Conservation (phyloP, 768 basidiomycete species). For the Hericium coralloides region DNA sequence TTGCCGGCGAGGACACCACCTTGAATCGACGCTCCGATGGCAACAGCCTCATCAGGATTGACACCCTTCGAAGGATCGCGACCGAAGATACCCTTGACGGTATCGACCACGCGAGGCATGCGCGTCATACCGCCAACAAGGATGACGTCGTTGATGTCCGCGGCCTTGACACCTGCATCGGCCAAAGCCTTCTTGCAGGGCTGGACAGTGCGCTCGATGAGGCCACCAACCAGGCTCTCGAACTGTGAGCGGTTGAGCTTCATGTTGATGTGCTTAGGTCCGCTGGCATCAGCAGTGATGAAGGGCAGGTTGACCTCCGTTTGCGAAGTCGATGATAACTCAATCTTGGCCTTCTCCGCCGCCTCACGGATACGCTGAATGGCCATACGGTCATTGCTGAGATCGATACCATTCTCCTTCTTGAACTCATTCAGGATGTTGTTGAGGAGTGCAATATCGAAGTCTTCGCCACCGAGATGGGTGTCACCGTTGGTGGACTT, state of each 20-base stretch:
- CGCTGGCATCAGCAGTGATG: slow-evolving; percentile 92
- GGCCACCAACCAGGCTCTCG: slow-evolving; percentile 72
- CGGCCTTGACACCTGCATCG: slow-evolving; percentile 89
- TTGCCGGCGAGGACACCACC: slow-evolving; percentile 96
- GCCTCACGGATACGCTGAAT: slow-evolving; percentile 99
- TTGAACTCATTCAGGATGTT: slow-evolving; percentile 88
- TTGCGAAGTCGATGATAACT: slow-evolving; percentile 88
- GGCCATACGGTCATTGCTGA: slow-evolving; percentile 85
- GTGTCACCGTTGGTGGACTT: slow-evolving; percentile 99
- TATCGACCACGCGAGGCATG: slow-evolving; percentile 93
- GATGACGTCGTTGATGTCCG: slow-evolving; percentile 93
- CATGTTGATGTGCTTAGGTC: slow-evolving; percentile 95
- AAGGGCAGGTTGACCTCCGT: slow-evolving; percentile 98
- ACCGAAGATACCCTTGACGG: slow-evolving; percentile 89
- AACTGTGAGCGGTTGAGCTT: slow-evolving; percentile 86
- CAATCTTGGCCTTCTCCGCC: slow-evolving; percentile 99
- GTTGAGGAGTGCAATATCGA: slow-evolving; percentile 85
- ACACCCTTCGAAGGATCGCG: slow-evolving; percentile 98
- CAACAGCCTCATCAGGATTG: slow-evolving; percentile 99
- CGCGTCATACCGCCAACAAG: slow-evolving; percentile 98
- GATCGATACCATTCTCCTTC: slow-evolving; percentile 80
- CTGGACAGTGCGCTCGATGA: slow-evolving; percentile 85
- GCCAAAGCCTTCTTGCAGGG: slow-evolving; percentile 96
- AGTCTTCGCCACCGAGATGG: slow-evolving; percentile 93
- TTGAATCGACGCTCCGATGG: slow-evolving; percentile 96